These are phyloP conservation scores for Parastagonospora nodorum DNA, from an alignment of 2,329 filamentous ascomycete genomes.

Conservation along the genomic window DNA sequence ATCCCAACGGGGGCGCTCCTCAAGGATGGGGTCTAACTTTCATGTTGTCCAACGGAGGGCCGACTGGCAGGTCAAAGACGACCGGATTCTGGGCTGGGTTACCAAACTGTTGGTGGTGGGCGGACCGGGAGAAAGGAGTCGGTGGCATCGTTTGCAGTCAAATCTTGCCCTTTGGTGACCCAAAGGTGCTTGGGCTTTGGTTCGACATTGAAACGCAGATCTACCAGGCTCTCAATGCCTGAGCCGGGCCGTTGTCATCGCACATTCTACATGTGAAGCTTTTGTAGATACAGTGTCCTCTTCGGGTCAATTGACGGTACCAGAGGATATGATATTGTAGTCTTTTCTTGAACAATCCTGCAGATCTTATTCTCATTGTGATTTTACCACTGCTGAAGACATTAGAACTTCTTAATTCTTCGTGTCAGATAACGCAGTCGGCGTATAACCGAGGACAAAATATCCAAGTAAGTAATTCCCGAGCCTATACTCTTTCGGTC, in stretches of 20 bases:
- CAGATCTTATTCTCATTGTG: too few species aligned
- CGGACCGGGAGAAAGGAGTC: conserved; percentile 63
- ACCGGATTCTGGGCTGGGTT: conserved; percentile 64
- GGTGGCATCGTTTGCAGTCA: conserved; percentile 46
- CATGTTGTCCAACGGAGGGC: conserved; percentile 52
- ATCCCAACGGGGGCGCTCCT: conserved; percentile 50
- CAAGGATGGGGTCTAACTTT: conserved; percentile 69
- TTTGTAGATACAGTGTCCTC: too few species aligned
- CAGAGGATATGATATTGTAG: too few species aligned
- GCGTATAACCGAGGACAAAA: too few species aligned
- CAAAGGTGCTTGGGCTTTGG: conserved; percentile 30
- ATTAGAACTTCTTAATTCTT: too few species aligned
- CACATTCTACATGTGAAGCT: too few species aligned
- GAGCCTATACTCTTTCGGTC: too few species aligned
- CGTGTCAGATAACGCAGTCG: too few species aligned
- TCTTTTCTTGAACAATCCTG: too few species aligned
- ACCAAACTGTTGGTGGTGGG: conserved; percentile 67
- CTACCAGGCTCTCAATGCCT: conserved; percentile 13
- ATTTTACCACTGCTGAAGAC: too few species aligned
- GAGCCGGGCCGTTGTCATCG: not conserved
- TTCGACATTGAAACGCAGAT: conserved; percentile 29
- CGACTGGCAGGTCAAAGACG: conserved; percentile 32
- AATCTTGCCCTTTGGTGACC: conserved; percentile 37
- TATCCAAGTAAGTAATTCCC: too few species aligned
- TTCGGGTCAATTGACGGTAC: too few species aligned